Conservation (phyloP, 2,329 filamentous ascomycete species). For the Xylogone sp. region DNA sequence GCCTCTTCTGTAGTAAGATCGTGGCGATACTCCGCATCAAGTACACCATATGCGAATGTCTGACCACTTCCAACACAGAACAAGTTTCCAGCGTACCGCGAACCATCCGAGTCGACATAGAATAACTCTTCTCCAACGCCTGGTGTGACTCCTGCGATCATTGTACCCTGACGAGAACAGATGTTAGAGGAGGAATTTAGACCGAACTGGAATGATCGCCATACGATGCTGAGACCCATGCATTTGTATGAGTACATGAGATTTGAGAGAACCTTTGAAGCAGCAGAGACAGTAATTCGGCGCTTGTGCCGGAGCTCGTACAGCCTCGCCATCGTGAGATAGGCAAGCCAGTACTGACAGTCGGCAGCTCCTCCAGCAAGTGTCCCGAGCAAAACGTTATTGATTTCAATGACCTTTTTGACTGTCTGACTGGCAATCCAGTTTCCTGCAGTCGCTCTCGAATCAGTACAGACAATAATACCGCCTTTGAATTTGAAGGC, state of each 20-base stretch:
- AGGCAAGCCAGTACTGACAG: conserved; percentile 99
- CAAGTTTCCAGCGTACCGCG: conserved; percentile 84
- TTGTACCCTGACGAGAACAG: conserved; percentile 64
- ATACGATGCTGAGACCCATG: conserved; percentile 83
- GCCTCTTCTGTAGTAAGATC: conserved; percentile 85
- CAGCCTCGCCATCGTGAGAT: conserved; percentile 96
- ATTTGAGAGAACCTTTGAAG: conserved; percentile 98
- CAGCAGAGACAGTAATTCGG: conserved; percentile 94
- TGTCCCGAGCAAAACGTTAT: conserved; percentile 87
- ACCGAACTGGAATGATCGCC: no score
- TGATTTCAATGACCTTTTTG: conserved; percentile 99
- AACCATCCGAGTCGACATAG: conserved; percentile 98
- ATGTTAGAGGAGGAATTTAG: no score
- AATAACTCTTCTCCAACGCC: conserved; percentile 81
- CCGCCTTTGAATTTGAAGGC: conserved; percentile 98
- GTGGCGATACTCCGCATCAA: conserved; percentile 93
- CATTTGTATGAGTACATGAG: conserved; percentile 98
- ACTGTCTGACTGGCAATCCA: conserved; percentile 99
- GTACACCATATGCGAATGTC: conserved; percentile 97
- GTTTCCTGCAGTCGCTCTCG: conserved; percentile 92
- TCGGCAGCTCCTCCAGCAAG: conserved; percentile 99
- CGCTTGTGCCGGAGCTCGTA: conserved; percentile 99
- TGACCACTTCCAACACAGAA: conserved; percentile 98
- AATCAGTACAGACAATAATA: conserved; percentile 98
- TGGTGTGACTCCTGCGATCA: conserved; percentile 98